Percentiles rank a stretch among this genome's conserved stretches.
Evolutionary conservation across 352 stramenopile genomes (phyloP).

Genomic region (Phytophthora gonapodyides): DNA sequence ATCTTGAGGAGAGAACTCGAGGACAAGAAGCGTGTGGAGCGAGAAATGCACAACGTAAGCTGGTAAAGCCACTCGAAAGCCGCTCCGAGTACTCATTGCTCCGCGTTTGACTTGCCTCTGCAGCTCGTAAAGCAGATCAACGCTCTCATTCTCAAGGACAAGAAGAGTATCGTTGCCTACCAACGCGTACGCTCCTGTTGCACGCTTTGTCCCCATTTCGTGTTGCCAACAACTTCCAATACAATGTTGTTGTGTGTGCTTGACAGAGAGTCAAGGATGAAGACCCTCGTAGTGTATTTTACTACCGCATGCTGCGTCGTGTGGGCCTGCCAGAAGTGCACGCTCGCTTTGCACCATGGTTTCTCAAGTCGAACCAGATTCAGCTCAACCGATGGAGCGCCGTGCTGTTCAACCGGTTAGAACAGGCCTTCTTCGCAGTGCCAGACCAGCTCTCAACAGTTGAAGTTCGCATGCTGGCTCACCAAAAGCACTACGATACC

Average conservation of each 20-base stretch:
- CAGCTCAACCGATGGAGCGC: constrained; percentile 70
- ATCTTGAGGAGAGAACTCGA: constrained; percentile 44
- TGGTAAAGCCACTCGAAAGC: background rate
- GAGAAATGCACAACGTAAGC: constrained; percentile 54
- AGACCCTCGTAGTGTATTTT: constrained; percentile 70
- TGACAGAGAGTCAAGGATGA: constrained; percentile 67
- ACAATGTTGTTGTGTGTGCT: background rate
- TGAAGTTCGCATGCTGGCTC: constrained; percentile 62
- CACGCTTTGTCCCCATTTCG: background rate
- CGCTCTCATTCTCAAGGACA: constrained; percentile 61
- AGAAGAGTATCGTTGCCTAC: constrained; percentile 50
- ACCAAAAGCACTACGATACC: constrained; percentile 49
- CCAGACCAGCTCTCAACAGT: constrained; percentile 61
- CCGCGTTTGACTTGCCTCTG: background rate
- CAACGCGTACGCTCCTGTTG: constrained; percentile 45
- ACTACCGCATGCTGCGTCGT: constrained; percentile 78
- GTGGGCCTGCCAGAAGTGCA: constrained; percentile 71
- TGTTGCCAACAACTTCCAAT: background rate
- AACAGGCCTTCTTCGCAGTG: constrained; percentile 63
- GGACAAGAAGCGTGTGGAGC: constrained; percentile 40
- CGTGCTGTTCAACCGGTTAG: constrained; percentile 66
- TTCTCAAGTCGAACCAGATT: constrained; percentile 78
- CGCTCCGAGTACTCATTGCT: background rate
- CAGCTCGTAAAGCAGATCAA: constrained; percentile 80
- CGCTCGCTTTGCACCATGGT: constrained; percentile 77